phyloP scores from a whole-genome alignment of 345 rosid species.

The Microcos paniculata region DNA sequence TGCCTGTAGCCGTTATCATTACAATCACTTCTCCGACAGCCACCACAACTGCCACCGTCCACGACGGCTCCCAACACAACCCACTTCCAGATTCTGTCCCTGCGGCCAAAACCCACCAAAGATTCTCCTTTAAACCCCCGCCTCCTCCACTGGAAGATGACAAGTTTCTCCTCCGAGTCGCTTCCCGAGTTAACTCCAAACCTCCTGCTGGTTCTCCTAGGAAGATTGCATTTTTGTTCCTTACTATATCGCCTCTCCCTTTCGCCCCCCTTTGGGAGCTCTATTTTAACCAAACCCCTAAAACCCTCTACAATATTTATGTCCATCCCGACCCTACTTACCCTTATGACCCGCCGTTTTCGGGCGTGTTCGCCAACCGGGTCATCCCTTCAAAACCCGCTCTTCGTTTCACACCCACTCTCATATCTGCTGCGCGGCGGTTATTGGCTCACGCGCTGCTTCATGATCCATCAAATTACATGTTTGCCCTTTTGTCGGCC shows the following conservation, averaged over 20 bases:
- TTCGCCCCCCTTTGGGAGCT: constrained; percentile 68
- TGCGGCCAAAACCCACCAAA: constrained; percentile 7
- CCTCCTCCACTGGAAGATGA: constrained; percentile 44
- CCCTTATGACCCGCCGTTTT: constrained; percentile 40
- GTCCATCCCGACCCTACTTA: constrained; percentile 67
- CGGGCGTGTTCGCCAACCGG: constrained; percentile 56
- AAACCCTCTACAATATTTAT: constrained; percentile 55
- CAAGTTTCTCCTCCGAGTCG: constrained; percentile 40
- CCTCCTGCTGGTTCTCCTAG: constrained; percentile 33
- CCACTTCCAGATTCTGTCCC: constrained; percentile 11
- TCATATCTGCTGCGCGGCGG: constrained; percentile 69
- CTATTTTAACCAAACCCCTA: constrained; percentile 43
- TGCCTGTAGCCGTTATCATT: constrained; percentile 61
- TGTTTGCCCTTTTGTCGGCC: constrained; percentile 71
- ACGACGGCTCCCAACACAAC: neutral
- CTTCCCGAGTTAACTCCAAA: constrained; percentile 45
- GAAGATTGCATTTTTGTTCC: constrained; percentile 73
- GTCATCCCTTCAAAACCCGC: constrained; percentile 59
- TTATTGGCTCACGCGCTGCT: constrained; percentile 67
- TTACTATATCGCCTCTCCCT: constrained; percentile 64
- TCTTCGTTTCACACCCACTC: constrained; percentile 52
- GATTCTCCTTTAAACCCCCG: constrained; percentile 4
- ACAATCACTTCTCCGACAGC: constrained; percentile 38
- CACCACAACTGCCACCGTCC: constrained; percentile 22
- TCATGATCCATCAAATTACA: constrained; percentile 51